Evolutionary conservation across 2,329 filamentous ascomycete species (phyloP), one percentile per base, ranked within the genome.

Genomic region (Orbilia blumenaviensis): DNA sequence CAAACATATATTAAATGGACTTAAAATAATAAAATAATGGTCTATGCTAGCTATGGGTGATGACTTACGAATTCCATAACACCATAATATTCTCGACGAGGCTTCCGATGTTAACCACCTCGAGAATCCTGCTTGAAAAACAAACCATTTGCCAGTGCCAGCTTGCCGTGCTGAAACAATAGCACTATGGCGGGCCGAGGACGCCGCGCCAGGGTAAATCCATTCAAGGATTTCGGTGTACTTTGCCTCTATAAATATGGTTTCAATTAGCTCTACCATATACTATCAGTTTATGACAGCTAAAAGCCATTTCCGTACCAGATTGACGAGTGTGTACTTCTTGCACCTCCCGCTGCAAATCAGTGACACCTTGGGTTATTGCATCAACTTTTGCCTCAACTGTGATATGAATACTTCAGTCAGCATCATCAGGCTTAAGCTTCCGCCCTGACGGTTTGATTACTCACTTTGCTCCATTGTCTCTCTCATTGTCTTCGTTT

Each of bases 241-340:
- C 32, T 58, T 58, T 38, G 27, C n/a, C 10, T 58, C 52, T 58
- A 52, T n/a, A n/a, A n/a, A n/a, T n/a, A n/a, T n/a, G n/a, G n/a
- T n/a, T n/a, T n/a, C n/a, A n/a, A n/a, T n/a, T n/a, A n/a, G n/a
- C n/a, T n/a, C n/a, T n/a, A n/a, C n/a, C n/a, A n/a, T n/a, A n/a
- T n/a, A n/a, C n/a, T n/a, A n/a, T n/a, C n/a, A n/a, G n/a, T n/a
- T n/a, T n/a, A n/a, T n/a, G n/a, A n/a, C n/a, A n/a, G n/a, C n/a
- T n/a, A n/a, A n/a, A n/a, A n/a, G n/a, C n/a, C n/a, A n/a, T n/a
- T n/a, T n/a, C n/a, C n/a, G n/a, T n/a, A n/a, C n/a, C n/a, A n/a
- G n/a, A n/a, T n/a, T n/a, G n/a, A n/a, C n/a, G n/a, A n/a, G n/a
- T n/a, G n/a, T n/a, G n/a, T n/a, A n/a, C n/a, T n/a, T n/a, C n/a